Conservation (phyloP, 805 yeast genomes). For the Cyberlindnera suaveolens region DNA sequence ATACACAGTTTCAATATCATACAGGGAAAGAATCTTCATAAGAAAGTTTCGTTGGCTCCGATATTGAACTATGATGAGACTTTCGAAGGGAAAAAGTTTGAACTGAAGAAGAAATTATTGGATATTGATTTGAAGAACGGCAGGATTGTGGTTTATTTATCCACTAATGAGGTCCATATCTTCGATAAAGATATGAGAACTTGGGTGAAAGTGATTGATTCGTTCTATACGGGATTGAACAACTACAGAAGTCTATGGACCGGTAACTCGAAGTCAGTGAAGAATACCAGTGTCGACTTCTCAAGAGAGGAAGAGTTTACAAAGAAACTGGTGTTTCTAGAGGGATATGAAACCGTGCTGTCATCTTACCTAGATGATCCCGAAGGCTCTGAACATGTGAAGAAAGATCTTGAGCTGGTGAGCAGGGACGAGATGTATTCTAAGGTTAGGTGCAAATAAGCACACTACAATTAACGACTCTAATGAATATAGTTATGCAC, state of each 20-base stretch:
- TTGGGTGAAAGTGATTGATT: conserved; percentile 45
- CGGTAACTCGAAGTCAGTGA: conserved; percentile 4
- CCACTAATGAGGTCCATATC: conserved; percentile 32
- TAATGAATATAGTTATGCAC: not conserved
- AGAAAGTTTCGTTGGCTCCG: conserved; percentile 47
- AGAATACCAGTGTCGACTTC: not conserved
- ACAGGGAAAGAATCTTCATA: conserved; percentile 28
- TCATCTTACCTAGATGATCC: conserved; percentile 1
- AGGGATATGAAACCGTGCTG: conserved; percentile 13
- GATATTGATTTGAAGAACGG: conserved; percentile 30
- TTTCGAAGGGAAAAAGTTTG: conserved; percentile 9
- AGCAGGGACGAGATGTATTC: conserved; percentile 1
- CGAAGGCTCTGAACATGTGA: conserved; percentile 1
- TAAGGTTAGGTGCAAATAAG: conserved; percentile 3
- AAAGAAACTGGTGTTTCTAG: conserved; percentile 14
- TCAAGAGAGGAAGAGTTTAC: conserved; percentile 4
- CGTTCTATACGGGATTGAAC: conserved; percentile 9
- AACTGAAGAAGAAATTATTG: conserved; percentile 17
- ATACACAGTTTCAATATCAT: conserved; percentile 46
- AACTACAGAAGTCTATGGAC: conserved; percentile 16
- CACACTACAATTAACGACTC: not conserved
- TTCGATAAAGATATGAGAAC: conserved; percentile 35
- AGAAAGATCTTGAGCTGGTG: not conserved
- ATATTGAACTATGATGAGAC: conserved; percentile 35
- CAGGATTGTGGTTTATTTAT: conserved; percentile 38